These are phyloP conservation scores for Zoysia matrella DNA, from an alignment of 202 grass and related monocot genomes.

Conservation along the genomic window DNA sequence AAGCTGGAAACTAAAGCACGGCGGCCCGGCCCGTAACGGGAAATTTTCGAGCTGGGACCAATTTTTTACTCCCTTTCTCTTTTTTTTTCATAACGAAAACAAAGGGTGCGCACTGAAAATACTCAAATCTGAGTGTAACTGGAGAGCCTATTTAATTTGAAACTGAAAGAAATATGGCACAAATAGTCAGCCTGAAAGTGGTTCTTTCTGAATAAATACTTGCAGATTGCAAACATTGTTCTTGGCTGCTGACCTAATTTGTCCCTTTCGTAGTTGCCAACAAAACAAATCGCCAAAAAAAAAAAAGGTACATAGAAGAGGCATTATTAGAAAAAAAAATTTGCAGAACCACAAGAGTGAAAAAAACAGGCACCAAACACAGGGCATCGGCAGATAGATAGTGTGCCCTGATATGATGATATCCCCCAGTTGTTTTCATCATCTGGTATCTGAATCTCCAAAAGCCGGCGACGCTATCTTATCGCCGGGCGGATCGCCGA, in stretches of 20 bases:
- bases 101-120: neutral
- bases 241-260: neutral
- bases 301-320: neutral
- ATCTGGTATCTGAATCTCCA: slow-evolving; percentile 50
- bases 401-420: slow-evolving; percentile 31
- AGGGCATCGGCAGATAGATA: slow-evolving; percentile 15
- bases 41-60: neutral
- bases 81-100: neutral
- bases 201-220: no score
- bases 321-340: neutral
- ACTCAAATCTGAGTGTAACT: neutral
- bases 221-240: neutral
- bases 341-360: neutral
- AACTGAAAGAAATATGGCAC: no score
- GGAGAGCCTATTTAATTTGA: no score
- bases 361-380: slow-evolving; percentile 35
- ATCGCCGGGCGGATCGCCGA: slow-evolving; percentile 28
- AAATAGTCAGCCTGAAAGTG: no score
- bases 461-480: slow-evolving; percentile 43
- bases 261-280: neutral
- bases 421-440: slow-evolving; percentile 43
- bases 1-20: neutral
- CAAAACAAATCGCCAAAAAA: neutral
- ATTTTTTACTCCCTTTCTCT: neutral
- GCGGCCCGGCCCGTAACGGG: neutral